phyloP scores from a whole-genome alignment of 257 asterid species.

The Solanum piurae region DNA sequence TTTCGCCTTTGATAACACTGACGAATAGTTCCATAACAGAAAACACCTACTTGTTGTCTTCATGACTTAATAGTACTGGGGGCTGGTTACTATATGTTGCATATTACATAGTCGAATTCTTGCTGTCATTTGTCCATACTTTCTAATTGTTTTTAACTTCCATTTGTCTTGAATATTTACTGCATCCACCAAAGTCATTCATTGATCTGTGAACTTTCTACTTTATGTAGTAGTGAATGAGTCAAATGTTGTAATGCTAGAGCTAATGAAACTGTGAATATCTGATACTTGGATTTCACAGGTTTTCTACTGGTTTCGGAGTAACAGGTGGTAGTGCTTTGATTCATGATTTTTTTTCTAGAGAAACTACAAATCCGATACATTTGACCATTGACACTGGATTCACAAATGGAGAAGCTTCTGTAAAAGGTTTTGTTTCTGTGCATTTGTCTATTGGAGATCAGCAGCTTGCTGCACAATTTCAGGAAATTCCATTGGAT shows the following conservation, averaged over 20 bases:
- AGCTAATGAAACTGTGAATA: not conserved
- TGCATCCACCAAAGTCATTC: not conserved
- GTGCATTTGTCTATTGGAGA: conserved; percentile 66
- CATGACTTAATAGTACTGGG: not conserved
- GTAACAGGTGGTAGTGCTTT: conserved; percentile 51
- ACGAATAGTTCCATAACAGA: not conserved
- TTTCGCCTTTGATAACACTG: too few species aligned
- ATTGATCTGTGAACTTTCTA: not conserved
- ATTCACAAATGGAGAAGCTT: conserved; percentile 41
- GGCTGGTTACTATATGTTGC: not conserved
- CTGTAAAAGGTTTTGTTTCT: conserved; percentile 50
- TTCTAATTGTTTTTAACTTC: not conserved
- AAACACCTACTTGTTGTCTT: not conserved
- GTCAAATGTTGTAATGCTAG: not conserved
- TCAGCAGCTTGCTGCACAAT: conserved; percentile 85
- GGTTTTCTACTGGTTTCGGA: conserved; percentile 63
- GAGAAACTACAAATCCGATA: conserved; percentile 47
- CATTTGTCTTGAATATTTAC: not conserved
- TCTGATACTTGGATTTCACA: conserved; percentile 9
- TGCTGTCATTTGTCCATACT: not conserved
- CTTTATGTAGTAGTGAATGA: not conserved
- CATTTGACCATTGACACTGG: conserved; percentile 72
- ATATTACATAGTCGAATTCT: not conserved
- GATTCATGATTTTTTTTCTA: conserved; percentile 52
- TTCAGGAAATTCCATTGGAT: conserved; percentile 88